Evolutionary conservation across 2,329 filamentous ascomycete genomes (phyloP).

Genomic region (Fusarium protoensiforme): DNA sequence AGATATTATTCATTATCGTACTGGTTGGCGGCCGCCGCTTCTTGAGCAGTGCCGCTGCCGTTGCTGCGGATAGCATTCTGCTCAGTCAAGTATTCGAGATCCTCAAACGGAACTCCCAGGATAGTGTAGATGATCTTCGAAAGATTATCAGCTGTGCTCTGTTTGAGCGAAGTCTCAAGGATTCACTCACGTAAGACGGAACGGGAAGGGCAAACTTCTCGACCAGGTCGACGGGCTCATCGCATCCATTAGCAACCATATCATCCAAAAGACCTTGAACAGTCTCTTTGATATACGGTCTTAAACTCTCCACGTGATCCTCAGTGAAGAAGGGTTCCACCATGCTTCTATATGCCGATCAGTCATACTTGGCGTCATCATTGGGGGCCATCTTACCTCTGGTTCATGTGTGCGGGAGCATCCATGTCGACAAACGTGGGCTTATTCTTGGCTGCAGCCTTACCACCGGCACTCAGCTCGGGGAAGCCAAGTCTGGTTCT

Average conservation of each 20-base stretch:
- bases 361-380: neutral
- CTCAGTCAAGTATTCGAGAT: slow-evolving; percentile 56
- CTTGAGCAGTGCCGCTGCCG: slow-evolving; percentile 57
- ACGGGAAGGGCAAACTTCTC: slow-evolving; percentile 59
- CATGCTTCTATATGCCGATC: slow-evolving; percentile 50
- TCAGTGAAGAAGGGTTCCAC: slow-evolving; percentile 55
- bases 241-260: slow-evolving; percentile 50
- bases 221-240: slow-evolving; percentile 55
- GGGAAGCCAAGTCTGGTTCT: slow-evolving; percentile 56
- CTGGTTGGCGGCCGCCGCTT: slow-evolving; percentile 57
- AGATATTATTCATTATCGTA: slow-evolving; percentile 20
- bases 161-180: neutral
- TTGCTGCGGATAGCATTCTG: slow-evolving; percentile 58
- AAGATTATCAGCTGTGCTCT: slow-evolving; percentile 39
- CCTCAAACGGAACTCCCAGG: slow-evolving; percentile 58
- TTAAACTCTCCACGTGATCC: slow-evolving; percentile 51
- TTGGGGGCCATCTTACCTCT: slow-evolving; percentile 45
- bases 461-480: slow-evolving; percentile 58
- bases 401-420: slow-evolving; percentile 57
- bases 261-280: slow-evolving; percentile 53
- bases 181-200: slow-evolving; percentile 54
- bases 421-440: slow-evolving; percentile 64
- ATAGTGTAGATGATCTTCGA: slow-evolving; percentile 60
- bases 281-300: slow-evolving; percentile 58
- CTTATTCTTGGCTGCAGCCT: slow-evolving; percentile 57